Base-by-base conservation (phyloP, 2,329 filamentous ascomycete species). In the Arthrobotrys iridis region DNA sequence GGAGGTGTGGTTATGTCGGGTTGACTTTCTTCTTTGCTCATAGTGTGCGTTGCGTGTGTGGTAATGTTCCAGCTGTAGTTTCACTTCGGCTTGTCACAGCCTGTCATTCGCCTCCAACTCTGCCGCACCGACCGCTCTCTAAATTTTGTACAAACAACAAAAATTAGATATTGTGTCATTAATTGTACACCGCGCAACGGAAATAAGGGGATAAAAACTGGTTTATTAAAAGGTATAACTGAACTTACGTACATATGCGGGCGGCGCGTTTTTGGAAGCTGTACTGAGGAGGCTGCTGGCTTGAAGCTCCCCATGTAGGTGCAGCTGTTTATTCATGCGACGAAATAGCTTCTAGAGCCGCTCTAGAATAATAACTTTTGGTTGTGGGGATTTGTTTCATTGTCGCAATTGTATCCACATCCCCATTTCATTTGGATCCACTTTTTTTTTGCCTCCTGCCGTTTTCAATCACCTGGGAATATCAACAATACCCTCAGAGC, bases 41-140 rank as follows among this genome's bases (percentile, higher is more conserved):
- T 65, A 50, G 58, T 35, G 66, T 73, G 68, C 60, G 68, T 73
- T 73, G 68, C 55, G 68, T 64, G 67, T 73, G 68, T 73, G 68
- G 68, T 73, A 73, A 73, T 73, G 68, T 73, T 73, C 68, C 68
- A 73, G 68, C 68, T 73, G 68, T 52, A 52, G 68, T 73, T 73
- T 73, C 68, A 73, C 50, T 65, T 73, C 60, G 68, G 59, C 68
- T 73, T 73, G 68, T 64, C 68, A 62, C 65, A 62, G 45, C 65
- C 55, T 62, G 55, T 28, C 55, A 65, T 73, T 73, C 68, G 68
- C 68, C 60, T 73, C n/a, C n/a, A n/a, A n/a, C n/a, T n/a, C 59
- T 65, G 60, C 41, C 43, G 68, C 60, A 66, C 50, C 28, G 45
- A 63, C 11, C 28, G 11, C 33, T 41, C 28, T 48, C 41, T 26